A percentile compares a stretch with the other conserved stretches of the same genome.
Conservation (phyloP, 805 yeast species). For the Lachancea nothofagi region DNA sequence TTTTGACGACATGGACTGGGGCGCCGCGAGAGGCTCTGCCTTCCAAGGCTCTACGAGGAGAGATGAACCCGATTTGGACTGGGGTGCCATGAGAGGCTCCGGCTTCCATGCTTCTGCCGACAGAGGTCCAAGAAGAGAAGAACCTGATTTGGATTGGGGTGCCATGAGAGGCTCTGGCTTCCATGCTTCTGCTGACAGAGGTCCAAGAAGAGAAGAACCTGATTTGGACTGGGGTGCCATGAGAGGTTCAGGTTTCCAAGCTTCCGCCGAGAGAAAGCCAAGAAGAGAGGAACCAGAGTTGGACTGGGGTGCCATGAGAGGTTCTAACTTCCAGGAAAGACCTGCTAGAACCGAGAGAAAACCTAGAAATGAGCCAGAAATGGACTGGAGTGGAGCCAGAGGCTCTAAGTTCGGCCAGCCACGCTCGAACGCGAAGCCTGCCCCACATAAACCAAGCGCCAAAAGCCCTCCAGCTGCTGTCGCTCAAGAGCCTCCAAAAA, state of each 20-base stretch:
- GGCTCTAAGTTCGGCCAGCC: conserved; percentile 29
- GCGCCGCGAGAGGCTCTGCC: conserved; percentile 35
- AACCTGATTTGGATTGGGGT: conserved; percentile 59
- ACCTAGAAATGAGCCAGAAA: conserved; percentile 38
- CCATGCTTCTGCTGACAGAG: conserved; percentile 23
- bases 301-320: conserved; percentile 42
- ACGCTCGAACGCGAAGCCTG: conserved; percentile 5
- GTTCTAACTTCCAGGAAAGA: conserved; percentile 20
- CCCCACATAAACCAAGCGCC: conserved; percentile 11
- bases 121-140: conserved; percentile 35
- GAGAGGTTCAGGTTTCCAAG: conserved; percentile 34
- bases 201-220: conserved; percentile 35
- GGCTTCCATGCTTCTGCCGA: conserved; percentile 30
- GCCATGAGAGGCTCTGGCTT: conserved; percentile 37
- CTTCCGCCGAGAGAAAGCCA: conserved; percentile 26
- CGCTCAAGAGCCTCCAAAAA: conserved; percentile 31
- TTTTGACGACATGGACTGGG: conserved; percentile 38
- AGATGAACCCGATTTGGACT: conserved; percentile 34
- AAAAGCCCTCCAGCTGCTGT: conserved; percentile 18
- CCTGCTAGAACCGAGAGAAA: conserved; percentile 27
- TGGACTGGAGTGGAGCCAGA: conserved; percentile 52
- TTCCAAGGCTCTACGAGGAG: conserved; percentile 28
- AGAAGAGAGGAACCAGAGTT: conserved; percentile 40
- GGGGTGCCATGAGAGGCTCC: conserved; percentile 26
- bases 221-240: conserved; percentile 39